A percentile compares a stretch with the other conserved stretches of the same genome.
These are phyloP conservation scores for Phytophthora colocasiae DNA, from an alignment of 352 stramenopile species.

Conservation along the genomic window DNA sequence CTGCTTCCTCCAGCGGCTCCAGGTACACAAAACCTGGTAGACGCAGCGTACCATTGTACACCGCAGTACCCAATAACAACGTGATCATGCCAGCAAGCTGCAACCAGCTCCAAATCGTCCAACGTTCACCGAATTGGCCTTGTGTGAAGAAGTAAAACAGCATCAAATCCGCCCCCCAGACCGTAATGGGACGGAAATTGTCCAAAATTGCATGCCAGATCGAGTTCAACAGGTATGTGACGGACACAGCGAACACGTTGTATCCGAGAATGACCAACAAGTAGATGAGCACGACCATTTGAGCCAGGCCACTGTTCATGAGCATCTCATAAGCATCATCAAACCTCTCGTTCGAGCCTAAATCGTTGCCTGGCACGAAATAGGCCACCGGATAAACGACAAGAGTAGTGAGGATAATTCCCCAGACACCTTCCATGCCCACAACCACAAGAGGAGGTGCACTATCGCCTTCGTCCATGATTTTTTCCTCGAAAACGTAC, in stretches of 20 bases:
- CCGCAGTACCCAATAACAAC: constrained; percentile 94
- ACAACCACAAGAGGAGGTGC: constrained; percentile 93
- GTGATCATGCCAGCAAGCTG: constrained; percentile 95
- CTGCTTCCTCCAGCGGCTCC: constrained; percentile 67
- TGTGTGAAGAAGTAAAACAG: constrained; percentile 96
- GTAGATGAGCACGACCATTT: constrained; percentile 86
- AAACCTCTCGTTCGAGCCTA: constrained; percentile 95
- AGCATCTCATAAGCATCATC: constrained; percentile 85
- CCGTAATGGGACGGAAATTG: constrained; percentile 97
- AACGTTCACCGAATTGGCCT: constrained; percentile 93
- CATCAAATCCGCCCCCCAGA: constrained; percentile 95
- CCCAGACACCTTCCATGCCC: constrained; percentile 98
- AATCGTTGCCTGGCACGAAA: constrained; percentile 91
- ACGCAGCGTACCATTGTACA: constrained; percentile 96
- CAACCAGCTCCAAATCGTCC: constrained; percentile 95
- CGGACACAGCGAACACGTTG: constrained; percentile 97
- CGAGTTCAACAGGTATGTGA: constrained; percentile 96
- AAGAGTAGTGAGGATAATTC: constrained; percentile 91
- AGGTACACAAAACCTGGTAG: constrained; percentile 83
- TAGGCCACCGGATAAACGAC: constrained; percentile 95
- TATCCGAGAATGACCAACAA: constrained; percentile 95
- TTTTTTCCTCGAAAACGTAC: constrained; percentile 98
- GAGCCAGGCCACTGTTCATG: constrained; percentile 63
- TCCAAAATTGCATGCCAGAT: constrained; percentile 99
- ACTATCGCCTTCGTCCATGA: constrained; percentile 95